These are phyloP conservation scores for Pugionium cornutum DNA, from an alignment of 345 rosid genomes.

Conservation along the genomic window DNA sequence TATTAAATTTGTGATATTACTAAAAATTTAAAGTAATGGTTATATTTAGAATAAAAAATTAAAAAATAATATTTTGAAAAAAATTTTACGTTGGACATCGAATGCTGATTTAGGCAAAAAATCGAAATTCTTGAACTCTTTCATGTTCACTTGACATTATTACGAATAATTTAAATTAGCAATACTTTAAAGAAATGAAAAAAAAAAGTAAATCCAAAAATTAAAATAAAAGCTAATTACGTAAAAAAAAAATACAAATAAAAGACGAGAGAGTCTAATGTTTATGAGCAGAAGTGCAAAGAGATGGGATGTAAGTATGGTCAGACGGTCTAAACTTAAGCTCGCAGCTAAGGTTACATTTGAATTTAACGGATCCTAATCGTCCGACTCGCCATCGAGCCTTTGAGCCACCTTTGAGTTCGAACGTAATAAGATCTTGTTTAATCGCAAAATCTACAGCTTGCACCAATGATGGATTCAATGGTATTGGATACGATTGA, in stretches of 20 bases:
- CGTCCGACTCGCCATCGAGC: constrained; percentile 73
- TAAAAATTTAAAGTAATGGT: too few relatives aligned
- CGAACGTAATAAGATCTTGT: constrained; percentile 53
- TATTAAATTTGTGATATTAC: too few relatives aligned
- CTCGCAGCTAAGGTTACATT: constrained; percentile 55
- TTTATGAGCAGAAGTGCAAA: constrained; percentile 68
- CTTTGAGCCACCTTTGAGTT: constrained; percentile 58
- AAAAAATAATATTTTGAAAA: too few relatives aligned
- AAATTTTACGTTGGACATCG: too few relatives aligned
- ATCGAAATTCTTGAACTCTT: constrained; percentile 4
- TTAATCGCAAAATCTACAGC: constrained; percentile 46
- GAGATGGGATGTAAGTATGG: constrained; percentile 42
- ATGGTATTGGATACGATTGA: constrained; percentile 62
- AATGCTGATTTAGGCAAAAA: not conserved
- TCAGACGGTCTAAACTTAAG: constrained; percentile 59
- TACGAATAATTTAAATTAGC: not conserved
- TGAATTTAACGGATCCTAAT: constrained; percentile 62
- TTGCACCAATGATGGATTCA: constrained; percentile 48
- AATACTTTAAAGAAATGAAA: not conserved
- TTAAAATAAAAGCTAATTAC: constrained; percentile 13
- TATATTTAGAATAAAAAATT: too few relatives aligned
- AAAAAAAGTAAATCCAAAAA: constrained; percentile 9
- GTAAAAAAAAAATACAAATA: not conserved
- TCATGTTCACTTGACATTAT: constrained; percentile 3
- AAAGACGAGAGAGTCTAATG: constrained; percentile 30